A percentile compares a stretch with the other conserved stretches of the same genome.
These are phyloP conservation scores for Paraphoma chrysanthemicola DNA, from an alignment of 2,329 filamentous ascomycete genomes.

Conservation along the genomic window DNA sequence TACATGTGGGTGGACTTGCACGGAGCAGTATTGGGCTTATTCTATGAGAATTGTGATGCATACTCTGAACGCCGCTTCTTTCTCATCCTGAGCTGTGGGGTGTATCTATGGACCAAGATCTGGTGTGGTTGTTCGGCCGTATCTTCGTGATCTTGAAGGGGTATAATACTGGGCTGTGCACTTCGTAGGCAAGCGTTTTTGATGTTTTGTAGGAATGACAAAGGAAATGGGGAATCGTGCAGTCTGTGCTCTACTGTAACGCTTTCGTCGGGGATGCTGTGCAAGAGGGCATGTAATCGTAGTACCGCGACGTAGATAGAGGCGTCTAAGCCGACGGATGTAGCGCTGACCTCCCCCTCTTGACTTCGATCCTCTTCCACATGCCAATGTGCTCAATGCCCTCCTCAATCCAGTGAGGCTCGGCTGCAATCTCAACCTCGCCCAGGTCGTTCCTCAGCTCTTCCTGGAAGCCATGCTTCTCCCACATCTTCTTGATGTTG, in stretches of 20 bases:
- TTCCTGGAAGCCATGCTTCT: constrained; percentile 77
- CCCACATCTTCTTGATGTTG: constrained; percentile 69
- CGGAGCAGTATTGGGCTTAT: not conserved
- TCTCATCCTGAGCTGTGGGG: not conserved
- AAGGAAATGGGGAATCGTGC: not conserved
- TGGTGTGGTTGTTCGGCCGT: not conserved
- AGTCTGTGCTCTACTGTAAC: too few species aligned
- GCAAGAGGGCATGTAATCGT: too few species aligned
- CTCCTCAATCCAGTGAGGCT: constrained; percentile 75
- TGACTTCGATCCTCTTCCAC: constrained; percentile 64
- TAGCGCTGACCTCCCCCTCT: constrained; percentile 25
- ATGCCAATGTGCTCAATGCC: constrained; percentile 87
- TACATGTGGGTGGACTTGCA: not conserved
- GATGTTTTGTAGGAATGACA: not conserved
- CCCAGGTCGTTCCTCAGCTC: constrained; percentile 67
- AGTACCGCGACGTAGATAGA: too few species aligned
- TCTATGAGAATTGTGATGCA: not conserved
- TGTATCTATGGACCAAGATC: not conserved
- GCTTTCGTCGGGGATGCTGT: too few species aligned
- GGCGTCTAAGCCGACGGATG: not conserved
- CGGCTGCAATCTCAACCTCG: constrained; percentile 37
- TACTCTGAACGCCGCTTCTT: not conserved
- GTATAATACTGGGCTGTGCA: not conserved
- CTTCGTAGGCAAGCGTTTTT: not conserved
- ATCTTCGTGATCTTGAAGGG: constrained; percentile 1